Percentiles rank a stretch among this genome's conserved stretches.
phyloP scores from a whole-genome alignment of 768 basidiomycete species.

The Xerocomellus intermedius region DNA sequence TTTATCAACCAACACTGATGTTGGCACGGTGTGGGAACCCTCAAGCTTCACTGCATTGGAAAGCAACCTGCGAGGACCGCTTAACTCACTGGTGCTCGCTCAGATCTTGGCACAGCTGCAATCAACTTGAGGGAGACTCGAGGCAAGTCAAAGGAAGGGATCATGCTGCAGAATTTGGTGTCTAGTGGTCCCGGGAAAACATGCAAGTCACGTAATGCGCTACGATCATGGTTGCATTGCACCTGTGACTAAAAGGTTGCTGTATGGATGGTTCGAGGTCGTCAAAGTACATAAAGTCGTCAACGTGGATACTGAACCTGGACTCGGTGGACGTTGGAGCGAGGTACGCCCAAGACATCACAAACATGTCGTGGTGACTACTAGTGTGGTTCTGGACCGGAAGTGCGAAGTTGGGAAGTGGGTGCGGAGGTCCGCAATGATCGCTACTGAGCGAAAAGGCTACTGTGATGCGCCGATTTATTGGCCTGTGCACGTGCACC shows the following conservation, averaged over 20 bases:
- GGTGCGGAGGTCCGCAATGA: conserved; percentile 19
- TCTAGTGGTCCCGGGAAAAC: conserved; percentile 6
- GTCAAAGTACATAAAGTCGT: conserved; percentile 29
- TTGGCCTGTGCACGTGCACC: conserved; percentile 12
- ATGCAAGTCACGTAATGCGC: conserved; percentile 2
- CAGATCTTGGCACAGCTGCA: no score
- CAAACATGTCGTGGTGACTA: conserved; percentile 13
- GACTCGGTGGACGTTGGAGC: conserved; percentile 7
- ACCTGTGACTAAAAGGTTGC: conserved; percentile 2
- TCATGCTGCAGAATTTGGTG: neutral
- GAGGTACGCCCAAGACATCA: conserved; percentile 16
- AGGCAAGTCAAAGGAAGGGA: neutral
- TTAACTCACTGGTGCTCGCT: neutral
- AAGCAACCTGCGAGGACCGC: neutral
- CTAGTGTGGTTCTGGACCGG: conserved; percentile 20
- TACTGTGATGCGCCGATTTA: conserved; percentile 18
- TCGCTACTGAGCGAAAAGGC: conserved; percentile 25
- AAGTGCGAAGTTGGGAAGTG: conserved; percentile 19
- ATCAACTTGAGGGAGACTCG: neutral
- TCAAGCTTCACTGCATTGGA: neutral
- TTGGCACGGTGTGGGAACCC: no score
- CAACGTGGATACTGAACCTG: conserved; percentile 19
- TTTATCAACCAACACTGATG: neutral
- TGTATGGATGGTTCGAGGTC: conserved; percentile 13
- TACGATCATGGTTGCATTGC: conserved; percentile 12